These are phyloP conservation scores for Acacia melanoxylon DNA, from an alignment of 306 rosid species.

Conservation along the genomic window DNA sequence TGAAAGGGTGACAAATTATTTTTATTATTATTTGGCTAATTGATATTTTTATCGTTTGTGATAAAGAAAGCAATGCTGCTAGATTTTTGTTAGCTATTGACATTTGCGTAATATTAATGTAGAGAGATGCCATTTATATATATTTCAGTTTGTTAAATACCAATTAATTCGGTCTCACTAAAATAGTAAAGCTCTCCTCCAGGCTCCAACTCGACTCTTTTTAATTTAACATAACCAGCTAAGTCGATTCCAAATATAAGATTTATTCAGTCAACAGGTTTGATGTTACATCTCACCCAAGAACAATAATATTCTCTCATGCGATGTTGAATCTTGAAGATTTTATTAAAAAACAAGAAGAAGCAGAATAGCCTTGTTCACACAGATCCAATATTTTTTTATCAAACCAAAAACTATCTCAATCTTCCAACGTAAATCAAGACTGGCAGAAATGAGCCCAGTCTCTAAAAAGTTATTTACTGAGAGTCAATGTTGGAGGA, in stretches of 20 bases:
- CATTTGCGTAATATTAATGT: neutral
- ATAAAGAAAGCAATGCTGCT: neutral
- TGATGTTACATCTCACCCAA: neutral
- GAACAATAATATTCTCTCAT: neutral
- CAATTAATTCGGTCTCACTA: neutral
- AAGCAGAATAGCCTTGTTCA: neutral
- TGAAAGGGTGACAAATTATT: neutral
- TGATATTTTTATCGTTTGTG: constrained; percentile 1
- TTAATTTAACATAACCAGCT: neutral
- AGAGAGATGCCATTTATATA: neutral
- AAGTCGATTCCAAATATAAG: neutral
- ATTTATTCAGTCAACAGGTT: neutral
- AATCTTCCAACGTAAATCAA: neutral
- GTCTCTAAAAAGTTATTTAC: neutral
- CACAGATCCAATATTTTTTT: neutral
- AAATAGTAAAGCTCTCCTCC: neutral
- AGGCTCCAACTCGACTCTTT: neutral
- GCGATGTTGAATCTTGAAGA: neutral
- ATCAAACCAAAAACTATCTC: neutral
- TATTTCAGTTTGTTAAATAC: neutral
- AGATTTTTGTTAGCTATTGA: neutral
- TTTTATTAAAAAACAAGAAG: neutral
- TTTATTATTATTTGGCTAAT: neutral
- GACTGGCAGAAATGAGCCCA: neutral
- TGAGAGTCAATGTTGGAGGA: neutral